These are phyloP conservation scores for Tagetes erecta DNA, from an alignment of 129 eudicot species.

Conservation along the genomic window DNA sequence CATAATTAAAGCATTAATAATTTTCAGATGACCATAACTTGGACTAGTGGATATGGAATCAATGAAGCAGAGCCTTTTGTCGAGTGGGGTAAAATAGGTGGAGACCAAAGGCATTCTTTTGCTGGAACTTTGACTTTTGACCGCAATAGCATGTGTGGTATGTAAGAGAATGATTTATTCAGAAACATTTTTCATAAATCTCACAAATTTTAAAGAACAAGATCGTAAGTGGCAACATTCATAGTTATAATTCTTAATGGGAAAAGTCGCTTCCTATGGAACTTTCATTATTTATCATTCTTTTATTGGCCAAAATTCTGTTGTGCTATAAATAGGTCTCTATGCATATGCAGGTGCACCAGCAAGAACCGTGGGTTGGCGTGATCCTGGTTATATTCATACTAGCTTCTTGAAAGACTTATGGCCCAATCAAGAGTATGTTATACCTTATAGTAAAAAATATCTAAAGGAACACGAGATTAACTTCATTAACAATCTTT, in stretches of 20 bases:
- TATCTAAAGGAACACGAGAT: not conserved
- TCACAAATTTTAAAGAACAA: not conserved
- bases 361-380: conserved; percentile 86
- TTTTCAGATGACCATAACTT: conserved; percentile 77
- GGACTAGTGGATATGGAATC: conserved; percentile 88
- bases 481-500: not conserved
- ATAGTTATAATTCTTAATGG: not conserved
- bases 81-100: conserved; percentile 65
- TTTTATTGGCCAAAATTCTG: conserved; percentile 2
- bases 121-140: conserved; percentile 75
- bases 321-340: not conserved
- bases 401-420: conserved; percentile 68
- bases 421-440: conserved; percentile 72
- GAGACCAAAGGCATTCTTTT: conserved; percentile 39
- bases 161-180: conserved; percentile 21
- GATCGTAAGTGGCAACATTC: not conserved
- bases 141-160: conserved; percentile 76
- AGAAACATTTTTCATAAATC: conserved; percentile 1
- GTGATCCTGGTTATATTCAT: conserved; percentile 85
- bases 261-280: conserved; percentile 1
- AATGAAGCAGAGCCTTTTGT: conserved; percentile 64
- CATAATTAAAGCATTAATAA: not conserved
- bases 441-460: conserved; percentile 7
- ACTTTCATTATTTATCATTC: conserved; percentile 9
- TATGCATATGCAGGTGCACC: conserved; percentile 62